phyloP scores from a whole-genome alignment of 225 moss, liverwort and hornwort species.

The Antitrichia curtipendula region DNA sequence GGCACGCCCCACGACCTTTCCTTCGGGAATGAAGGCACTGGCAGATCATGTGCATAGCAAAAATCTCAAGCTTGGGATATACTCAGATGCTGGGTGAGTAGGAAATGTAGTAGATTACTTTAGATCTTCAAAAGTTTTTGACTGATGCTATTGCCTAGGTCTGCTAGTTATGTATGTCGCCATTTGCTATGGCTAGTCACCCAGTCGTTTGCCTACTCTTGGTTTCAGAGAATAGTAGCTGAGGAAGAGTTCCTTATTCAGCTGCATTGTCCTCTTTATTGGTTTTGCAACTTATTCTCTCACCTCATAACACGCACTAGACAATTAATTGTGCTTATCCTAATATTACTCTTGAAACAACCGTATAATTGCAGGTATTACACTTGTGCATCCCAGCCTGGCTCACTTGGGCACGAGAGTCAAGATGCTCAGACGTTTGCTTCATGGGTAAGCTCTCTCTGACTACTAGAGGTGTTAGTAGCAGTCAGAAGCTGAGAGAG shows the following conservation, averaged over 20 bases:
- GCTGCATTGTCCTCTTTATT: neutral
- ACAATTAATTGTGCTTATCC: neutral
- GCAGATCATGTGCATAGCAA: slow-evolving; percentile 72
- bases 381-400: slow-evolving; percentile 72
- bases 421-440: slow-evolving; percentile 56
- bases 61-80: slow-evolving; percentile 89
- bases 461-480: neutral
- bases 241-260: neutral
- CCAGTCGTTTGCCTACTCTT: neutral
- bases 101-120: neutral
- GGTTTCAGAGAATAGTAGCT: neutral
- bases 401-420: slow-evolving; percentile 46
- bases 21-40: slow-evolving; percentile 86
- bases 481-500: neutral
- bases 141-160: neutral
- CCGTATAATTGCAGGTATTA: slow-evolving; percentile 16
- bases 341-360: neutral
- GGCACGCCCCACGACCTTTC: slow-evolving; percentile 62
- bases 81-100: slow-evolving; percentile 92
- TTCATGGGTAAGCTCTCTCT: slow-evolving; percentile 37
- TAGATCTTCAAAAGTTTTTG: neutral
- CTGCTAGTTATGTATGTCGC: neutral
- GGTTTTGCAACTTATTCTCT: neutral
- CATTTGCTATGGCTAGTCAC: neutral
- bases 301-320: neutral